Percentiles rank a stretch among this genome's conserved stretches.
Evolutionary conservation across 345 rosid species (phyloP).

Genomic region (Isatis tinctoria): DNA sequence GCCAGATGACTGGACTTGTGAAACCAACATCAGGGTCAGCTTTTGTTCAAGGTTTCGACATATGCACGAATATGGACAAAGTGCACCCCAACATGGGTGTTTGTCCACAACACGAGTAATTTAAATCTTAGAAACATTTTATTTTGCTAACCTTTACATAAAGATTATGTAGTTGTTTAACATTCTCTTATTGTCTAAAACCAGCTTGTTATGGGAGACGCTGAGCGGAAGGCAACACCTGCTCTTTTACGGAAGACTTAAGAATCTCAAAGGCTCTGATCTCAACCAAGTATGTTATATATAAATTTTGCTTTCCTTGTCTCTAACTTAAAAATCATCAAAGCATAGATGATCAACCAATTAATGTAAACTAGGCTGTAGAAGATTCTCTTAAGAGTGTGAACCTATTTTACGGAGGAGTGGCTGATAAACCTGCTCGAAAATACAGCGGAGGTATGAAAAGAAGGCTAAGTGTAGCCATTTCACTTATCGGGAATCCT

Average conservation of each 20-base stretch:
- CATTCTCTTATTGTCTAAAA: constrained; percentile 9
- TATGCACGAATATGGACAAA: constrained; percentile 65
- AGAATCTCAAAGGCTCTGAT: constrained; percentile 77
- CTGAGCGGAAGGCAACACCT: constrained; percentile 90
- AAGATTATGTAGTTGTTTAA: not conserved
- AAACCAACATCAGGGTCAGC: constrained; percentile 81
- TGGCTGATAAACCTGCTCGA: constrained; percentile 79
- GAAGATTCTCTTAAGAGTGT: constrained; percentile 82
- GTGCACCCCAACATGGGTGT: constrained; percentile 92
- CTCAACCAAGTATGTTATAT: constrained; percentile 57
- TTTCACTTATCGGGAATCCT: constrained; percentile 93
- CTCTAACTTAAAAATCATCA: not conserved
- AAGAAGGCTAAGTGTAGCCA: constrained; percentile 95
- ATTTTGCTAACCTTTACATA: not conserved
- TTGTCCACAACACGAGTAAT: constrained; percentile 93
- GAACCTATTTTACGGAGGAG: constrained; percentile 74
- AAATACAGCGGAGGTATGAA: constrained; percentile 99
- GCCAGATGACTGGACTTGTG: constrained; percentile 86
- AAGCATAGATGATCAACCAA: not conserved
- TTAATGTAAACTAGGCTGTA: constrained; percentile 56
- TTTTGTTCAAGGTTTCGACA: constrained; percentile 69
- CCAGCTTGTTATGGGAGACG: constrained; percentile 90
- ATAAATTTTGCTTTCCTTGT: not conserved
- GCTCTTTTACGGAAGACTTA: constrained; percentile 89
- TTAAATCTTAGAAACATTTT: constrained; percentile 20